Conservation (phyloP, 495 filamentous ascomycete genomes). For the Diplogelasinospora grovesii region DNA sequence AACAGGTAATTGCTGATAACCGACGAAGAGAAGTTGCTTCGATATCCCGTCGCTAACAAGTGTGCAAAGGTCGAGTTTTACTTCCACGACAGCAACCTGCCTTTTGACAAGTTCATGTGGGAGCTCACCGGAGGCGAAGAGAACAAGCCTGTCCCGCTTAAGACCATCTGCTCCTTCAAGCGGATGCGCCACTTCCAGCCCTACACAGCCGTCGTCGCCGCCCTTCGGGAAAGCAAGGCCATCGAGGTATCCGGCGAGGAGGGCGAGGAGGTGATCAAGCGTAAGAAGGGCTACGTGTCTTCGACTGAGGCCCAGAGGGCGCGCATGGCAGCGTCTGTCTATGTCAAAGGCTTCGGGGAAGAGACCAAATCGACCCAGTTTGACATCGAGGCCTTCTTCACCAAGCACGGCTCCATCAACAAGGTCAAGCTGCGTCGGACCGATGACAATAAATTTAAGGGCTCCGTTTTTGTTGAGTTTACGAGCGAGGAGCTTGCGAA, state of each 20-base stretch:
- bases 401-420: constrained; percentile 68
- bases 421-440: constrained; percentile 82
- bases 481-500: constrained; percentile 63
- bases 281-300: constrained; percentile 58
- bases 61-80: constrained; percentile 83
- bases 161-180: constrained; percentile 73
- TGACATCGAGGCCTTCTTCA: constrained; percentile 88
- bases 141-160: constrained; percentile 74
- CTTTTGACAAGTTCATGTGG: constrained; percentile 80
- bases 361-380: constrained; percentile 75
- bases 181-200: constrained; percentile 92
- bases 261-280: constrained; percentile 57
- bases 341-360: constrained; percentile 80
- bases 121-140: constrained; percentile 61
- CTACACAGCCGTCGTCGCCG: constrained; percentile 69
- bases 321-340: constrained; percentile 34
- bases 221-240: constrained; percentile 63
- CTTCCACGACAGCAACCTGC: constrained; percentile 89
- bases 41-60: no score
- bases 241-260: constrained; percentile 59
- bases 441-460: constrained; percentile 69
- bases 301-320: constrained; percentile 21
- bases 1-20: constrained; percentile 14
- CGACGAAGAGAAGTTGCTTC: no score
- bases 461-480: constrained; percentile 93